Conservation (phyloP, 2,329 filamentous ascomycete species). For the Pestalotiopsis sp. region DNA sequence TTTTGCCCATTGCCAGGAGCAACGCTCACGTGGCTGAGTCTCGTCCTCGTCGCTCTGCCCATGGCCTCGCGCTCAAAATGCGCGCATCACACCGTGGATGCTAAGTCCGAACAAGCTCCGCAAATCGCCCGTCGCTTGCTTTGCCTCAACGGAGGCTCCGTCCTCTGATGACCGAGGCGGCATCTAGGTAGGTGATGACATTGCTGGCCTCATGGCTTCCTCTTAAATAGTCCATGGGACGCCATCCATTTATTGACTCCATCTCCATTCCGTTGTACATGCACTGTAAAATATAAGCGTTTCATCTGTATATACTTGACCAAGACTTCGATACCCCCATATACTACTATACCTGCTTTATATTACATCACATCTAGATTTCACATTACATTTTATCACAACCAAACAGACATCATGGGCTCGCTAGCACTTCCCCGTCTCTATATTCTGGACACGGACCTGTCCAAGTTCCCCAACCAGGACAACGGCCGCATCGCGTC, state of each 20-base stretch:
- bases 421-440: conserved; percentile 12
- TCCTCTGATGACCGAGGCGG: neutral
- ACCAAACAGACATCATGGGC: neutral
- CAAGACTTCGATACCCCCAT: neutral
- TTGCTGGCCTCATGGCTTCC: neutral
- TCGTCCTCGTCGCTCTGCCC: neutral
- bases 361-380: neutral
- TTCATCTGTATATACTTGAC: neutral
- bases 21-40: neutral
- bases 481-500: conserved; percentile 12
- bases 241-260: neutral
- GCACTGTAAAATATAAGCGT: neutral
- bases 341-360: neutral
- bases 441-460: conserved; percentile 14
- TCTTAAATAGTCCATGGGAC: neutral
- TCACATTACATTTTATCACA: neutral
- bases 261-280: neutral
- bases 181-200: neutral
- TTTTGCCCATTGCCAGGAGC: neutral
- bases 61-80: neutral
- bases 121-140: neutral
- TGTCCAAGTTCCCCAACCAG: conserved; percentile 11
- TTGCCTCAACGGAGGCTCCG: neutral
- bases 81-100: neutral
- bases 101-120: neutral